Evolutionary conservation across 495 filamentous ascomycete species (phyloP).

Genomic region (Xylaria curta): DNA sequence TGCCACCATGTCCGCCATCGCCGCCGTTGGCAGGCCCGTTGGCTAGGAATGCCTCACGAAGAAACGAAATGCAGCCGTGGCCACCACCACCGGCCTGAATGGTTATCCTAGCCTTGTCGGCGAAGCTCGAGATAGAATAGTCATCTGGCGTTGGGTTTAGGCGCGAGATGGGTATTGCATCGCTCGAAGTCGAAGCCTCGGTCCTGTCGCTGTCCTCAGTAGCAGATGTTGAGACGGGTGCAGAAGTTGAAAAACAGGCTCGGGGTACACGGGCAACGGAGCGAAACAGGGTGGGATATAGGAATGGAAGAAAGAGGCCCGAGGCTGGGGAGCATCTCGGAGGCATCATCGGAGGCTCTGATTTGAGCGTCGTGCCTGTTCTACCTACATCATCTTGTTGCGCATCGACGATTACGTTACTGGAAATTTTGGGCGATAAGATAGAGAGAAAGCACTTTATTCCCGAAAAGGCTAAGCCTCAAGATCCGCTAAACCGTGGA

Average conservation of each 20-base stretch:
- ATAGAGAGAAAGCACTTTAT: constrained; percentile 7
- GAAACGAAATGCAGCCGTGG: constrained; percentile 90
- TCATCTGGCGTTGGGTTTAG: constrained; percentile 81
- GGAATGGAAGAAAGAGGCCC: constrained; percentile 65
- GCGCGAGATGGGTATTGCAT: constrained; percentile 56
- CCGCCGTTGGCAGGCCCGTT: constrained; percentile 96
- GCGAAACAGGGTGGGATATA: constrained; percentile 64
- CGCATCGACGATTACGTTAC: neutral
- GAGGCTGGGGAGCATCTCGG: constrained; percentile 50
- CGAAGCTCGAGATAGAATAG: constrained; percentile 81
- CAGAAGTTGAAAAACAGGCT: constrained; percentile 33
- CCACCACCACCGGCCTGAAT: constrained; percentile 81
- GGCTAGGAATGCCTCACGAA: constrained; percentile 85
- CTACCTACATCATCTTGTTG: neutral
- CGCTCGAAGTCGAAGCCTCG: constrained; percentile 35
- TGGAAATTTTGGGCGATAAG: constrained; percentile 18
- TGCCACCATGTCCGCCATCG: constrained; percentile 90
- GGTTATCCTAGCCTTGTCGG: constrained; percentile 80
- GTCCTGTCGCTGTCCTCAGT: constrained; percentile 42
- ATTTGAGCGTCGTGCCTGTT: constrained; percentile 6
- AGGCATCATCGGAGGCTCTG: constrained; percentile 47
- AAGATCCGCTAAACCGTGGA: neutral
- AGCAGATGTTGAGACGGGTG: constrained; percentile 32
- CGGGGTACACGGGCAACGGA: constrained; percentile 41
- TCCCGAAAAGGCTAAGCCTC: neutral